Conservation (phyloP, 768 basidiomycete species). For the Pleurotus citrinopileatus region DNA sequence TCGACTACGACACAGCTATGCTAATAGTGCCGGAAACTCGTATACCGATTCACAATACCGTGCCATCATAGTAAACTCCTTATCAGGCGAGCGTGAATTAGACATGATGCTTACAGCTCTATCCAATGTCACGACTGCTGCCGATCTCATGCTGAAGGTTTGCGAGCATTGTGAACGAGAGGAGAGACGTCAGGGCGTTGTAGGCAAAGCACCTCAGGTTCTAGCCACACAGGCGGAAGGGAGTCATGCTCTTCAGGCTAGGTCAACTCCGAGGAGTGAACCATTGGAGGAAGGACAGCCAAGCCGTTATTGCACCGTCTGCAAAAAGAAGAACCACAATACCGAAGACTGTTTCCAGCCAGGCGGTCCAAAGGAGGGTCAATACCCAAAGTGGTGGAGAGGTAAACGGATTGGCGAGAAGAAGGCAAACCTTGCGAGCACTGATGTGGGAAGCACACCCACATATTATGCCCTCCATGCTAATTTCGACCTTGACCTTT, state of each 20-base stretch:
- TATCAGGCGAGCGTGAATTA: conserved; percentile 20
- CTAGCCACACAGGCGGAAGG: too few species aligned
- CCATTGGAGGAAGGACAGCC: background rate
- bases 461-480: too few species aligned
- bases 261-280: background rate
- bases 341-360: conserved; percentile 27
- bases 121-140: conserved; percentile 4
- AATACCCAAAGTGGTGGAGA: conserved; percentile 23
- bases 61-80: conserved; percentile 17
- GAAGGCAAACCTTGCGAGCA: background rate
- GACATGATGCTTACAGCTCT: conserved; percentile 17
- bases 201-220: background rate
- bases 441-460: background rate
- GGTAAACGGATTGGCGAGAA: too few species aligned
- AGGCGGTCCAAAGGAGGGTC: conserved; percentile 35
- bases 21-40: conserved; percentile 13
- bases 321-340: conserved; percentile 20
- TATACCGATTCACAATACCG: conserved; percentile 17
- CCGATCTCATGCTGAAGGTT: conserved; percentile 12
- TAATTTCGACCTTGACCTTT: too few species aligned
- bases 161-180: conserved; percentile 10
- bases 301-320: conserved; percentile 16
- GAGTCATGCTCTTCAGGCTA: too few species aligned
- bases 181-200: background rate
- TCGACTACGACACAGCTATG: background rate